Conservation (phyloP, 176 grass and related monocot genomes). For the Olyra latifolia region DNA sequence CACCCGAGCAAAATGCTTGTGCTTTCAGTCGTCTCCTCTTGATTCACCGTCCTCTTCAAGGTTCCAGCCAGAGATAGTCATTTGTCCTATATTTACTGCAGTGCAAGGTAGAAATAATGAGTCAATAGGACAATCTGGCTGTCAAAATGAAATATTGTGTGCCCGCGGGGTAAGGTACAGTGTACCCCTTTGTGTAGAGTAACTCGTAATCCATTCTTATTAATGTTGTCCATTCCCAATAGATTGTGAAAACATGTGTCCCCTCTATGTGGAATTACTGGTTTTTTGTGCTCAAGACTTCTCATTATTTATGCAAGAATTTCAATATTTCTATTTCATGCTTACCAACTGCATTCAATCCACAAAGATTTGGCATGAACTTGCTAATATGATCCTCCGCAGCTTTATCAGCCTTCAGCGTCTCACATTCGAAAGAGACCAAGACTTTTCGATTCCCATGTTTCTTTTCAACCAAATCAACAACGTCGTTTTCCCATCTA, state of each 20-base stretch:
- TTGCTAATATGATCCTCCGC: conserved; percentile 76
- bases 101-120: conserved; percentile 2
- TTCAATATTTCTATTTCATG: background rate
- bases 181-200: background rate
- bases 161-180: background rate
- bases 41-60: conserved; percentile 59
- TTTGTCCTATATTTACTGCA: conserved; percentile 83
- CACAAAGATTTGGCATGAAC: conserved; percentile 82
- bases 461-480: conserved; percentile 78
- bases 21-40: conserved; percentile 42
- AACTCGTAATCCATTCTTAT: background rate
- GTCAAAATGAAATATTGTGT: conserved; percentile 1
- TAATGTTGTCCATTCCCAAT: background rate
- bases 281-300: background rate
- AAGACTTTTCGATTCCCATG: conserved; percentile 53
- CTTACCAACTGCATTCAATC: conserved; percentile 84
- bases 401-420: conserved; percentile 78
- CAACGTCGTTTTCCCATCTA: conserved; percentile 83
- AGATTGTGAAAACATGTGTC: background rate
- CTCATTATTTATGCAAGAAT: background rate
- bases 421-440: conserved; percentile 80
- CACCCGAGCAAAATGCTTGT: background rate
- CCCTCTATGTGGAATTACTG: background rate
- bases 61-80: conserved; percentile 72
- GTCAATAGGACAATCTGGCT: background rate